These are phyloP conservation scores for Penicillium flavigenum DNA, from an alignment of 495 filamentous ascomycete genomes.

Conservation along the genomic window DNA sequence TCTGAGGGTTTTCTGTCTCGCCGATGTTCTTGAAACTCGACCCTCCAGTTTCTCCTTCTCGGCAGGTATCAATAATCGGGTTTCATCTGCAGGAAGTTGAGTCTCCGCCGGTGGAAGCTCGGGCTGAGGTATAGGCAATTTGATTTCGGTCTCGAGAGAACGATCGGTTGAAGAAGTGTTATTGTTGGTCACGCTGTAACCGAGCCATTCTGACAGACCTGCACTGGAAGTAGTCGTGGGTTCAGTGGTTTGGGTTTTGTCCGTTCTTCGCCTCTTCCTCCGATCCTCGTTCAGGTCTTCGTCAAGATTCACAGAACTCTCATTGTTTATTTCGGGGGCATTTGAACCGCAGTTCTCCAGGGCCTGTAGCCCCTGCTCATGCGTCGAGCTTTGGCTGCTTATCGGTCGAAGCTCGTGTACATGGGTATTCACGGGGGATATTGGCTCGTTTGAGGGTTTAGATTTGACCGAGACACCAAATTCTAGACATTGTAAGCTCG, in stretches of 20 bases:
- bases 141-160: not conserved
- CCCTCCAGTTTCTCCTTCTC: not conserved
- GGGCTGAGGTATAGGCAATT: not conserved
- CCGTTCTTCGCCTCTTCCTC: slow-evolving; percentile 53
- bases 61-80: not conserved
- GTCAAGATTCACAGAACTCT: slow-evolving; percentile 9
- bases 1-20: slow-evolving; percentile 49
- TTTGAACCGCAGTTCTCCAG: not conserved
- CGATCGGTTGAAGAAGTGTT: not conserved
- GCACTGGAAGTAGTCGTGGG: slow-evolving; percentile 8
- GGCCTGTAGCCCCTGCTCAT: not conserved
- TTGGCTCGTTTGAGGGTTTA: slow-evolving; percentile 9
- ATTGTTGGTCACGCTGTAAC: slow-evolving; percentile 1
- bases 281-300: slow-evolving; percentile 46
- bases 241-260: slow-evolving; percentile 31
- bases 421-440: slow-evolving; percentile 2
- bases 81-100: not conserved
- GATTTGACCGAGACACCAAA: slow-evolving; percentile 18
- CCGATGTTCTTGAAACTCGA: not conserved
- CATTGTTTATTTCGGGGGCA: not conserved
- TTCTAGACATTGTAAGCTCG: slow-evolving; percentile 29
- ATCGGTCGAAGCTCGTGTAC: not conserved
- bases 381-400: not conserved
- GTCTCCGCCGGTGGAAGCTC: slow-evolving; percentile 5
- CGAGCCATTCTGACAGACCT: slow-evolving; percentile 27